Conservation (phyloP, 2,329 filamentous ascomycete genomes). For the Trichoderma semiorbis region DNA sequence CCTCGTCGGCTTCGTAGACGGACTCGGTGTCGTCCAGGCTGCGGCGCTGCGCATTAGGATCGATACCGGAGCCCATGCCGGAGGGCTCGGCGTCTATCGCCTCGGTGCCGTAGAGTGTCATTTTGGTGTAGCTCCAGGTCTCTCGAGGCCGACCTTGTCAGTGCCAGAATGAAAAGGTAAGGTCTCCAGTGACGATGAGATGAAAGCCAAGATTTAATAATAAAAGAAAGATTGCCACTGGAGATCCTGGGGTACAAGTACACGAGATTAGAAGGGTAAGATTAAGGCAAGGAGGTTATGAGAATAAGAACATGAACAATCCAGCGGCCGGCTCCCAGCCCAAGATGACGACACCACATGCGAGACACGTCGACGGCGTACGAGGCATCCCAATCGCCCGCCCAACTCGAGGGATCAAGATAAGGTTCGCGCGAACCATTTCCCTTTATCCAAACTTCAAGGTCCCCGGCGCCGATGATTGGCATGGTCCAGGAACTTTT, state of each 20-base stretch:
- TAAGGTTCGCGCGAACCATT: constrained; percentile 1
- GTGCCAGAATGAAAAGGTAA: background rate
- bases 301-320: background rate
- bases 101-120: constrained; percentile 1
- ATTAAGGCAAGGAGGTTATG: background rate
- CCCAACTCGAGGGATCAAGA: background rate
- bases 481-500: background rate
- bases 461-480: background rate
- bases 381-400: background rate
- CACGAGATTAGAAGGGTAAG: background rate
- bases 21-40: background rate
- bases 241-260: background rate
- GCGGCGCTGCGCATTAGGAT: background rate
- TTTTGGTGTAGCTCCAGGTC: background rate
- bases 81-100: background rate
- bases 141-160: background rate
- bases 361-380: background rate
- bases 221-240: background rate
- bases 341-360: constrained; percentile 5
- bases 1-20: constrained; percentile 18
- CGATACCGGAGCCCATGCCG: background rate
- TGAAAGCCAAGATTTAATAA: background rate
- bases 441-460: background rate
- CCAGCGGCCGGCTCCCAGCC: background rate
- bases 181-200: background rate